Base-by-base conservation (phyloP, 1,139 yeast species). In the Torulaspora globosa region DNA sequence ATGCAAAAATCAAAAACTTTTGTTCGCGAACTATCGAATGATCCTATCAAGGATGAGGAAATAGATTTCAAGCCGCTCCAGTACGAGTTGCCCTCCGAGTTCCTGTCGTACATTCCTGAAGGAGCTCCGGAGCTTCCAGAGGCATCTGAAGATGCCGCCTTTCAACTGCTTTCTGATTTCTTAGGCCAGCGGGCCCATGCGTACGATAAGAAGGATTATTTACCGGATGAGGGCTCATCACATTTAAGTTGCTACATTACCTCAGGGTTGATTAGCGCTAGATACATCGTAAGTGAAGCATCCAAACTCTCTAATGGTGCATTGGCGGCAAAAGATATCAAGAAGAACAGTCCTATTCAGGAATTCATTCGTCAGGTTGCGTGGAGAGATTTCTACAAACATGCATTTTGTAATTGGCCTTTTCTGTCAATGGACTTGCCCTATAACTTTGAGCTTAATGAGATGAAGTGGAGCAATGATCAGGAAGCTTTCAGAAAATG, bases 361-460 rank as follows among this genome's bases (percentile, higher is more conserved):
- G 71, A 70, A 37, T 76, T 75, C 68, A 67, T 76, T 12, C 68
- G 81, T 32, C 80, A 78, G 58, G 66, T 78, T 6, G 79, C 81
- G 1, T 78, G 80, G 77, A 68, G 82, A 51, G 82, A 78, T 55
- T 78, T 76, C 48, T 78, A 78, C 56, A 69, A 72, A 33, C 80
- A 78, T 50, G 68, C 75, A 28, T 49, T 75, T 36, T 67, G 71
- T 44, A 65, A 70, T 47, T 74, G 77, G 73, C 83, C 83, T 3
- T 75, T 70, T 52, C 60, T 75, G 5, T 70, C 73, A 46, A 77
- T 77, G 79, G 69, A 66, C 54, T 57, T 70, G 43, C 82, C 82
- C 1, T 73, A 73, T 55, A 72, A 72, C 45, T 64, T 75, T 41
- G 73, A 72, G 39, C 66, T 69, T 21, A 52, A 66, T 26, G 70